A percentile compares a stretch with the other conserved stretches of the same genome.
Conservation (phyloP, 2,329 filamentous ascomycete species). For the Rugonectria rugulosa region DNA sequence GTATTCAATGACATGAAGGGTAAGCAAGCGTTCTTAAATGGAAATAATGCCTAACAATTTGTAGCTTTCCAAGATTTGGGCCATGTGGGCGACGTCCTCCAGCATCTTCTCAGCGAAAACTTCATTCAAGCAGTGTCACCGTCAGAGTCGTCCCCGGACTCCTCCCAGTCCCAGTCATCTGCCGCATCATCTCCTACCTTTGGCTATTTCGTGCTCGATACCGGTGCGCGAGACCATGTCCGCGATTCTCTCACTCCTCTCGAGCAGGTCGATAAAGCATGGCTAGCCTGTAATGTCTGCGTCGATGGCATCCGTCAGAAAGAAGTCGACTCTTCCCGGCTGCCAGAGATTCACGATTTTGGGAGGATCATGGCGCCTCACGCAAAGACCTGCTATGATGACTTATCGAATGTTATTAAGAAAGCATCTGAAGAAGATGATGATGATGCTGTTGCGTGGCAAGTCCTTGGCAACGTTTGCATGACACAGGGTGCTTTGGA, state of each 20-base stretch:
- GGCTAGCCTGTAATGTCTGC: constrained; percentile 15
- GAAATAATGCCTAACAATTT: neutral
- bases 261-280: constrained; percentile 16
- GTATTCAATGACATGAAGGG: constrained; percentile 16
- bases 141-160: constrained; percentile 13
- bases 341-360: constrained; percentile 21
- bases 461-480: constrained; percentile 18
- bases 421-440: constrained; percentile 5
- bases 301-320: constrained; percentile 18
- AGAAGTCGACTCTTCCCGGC: constrained; percentile 8
- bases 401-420: constrained; percentile 13
- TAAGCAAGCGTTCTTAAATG: neutral
- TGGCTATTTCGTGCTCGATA: constrained; percentile 16
- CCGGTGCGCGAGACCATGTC: constrained; percentile 10
- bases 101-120: constrained; percentile 12
- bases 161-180: constrained; percentile 11
- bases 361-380: constrained; percentile 20
- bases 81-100: constrained; percentile 19
- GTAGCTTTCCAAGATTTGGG: constrained; percentile 13
- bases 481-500: constrained; percentile 17
- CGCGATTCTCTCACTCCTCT: constrained; percentile 11
- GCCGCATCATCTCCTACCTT: constrained; percentile 6
- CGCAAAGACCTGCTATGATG: constrained; percentile 18
- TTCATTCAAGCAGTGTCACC: constrained; percentile 10
- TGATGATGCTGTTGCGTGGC: constrained; percentile 16